phyloP scores from a whole-genome alignment of 2,329 filamentous ascomycete species.

The Chrysoporthe austroafricana region DNA sequence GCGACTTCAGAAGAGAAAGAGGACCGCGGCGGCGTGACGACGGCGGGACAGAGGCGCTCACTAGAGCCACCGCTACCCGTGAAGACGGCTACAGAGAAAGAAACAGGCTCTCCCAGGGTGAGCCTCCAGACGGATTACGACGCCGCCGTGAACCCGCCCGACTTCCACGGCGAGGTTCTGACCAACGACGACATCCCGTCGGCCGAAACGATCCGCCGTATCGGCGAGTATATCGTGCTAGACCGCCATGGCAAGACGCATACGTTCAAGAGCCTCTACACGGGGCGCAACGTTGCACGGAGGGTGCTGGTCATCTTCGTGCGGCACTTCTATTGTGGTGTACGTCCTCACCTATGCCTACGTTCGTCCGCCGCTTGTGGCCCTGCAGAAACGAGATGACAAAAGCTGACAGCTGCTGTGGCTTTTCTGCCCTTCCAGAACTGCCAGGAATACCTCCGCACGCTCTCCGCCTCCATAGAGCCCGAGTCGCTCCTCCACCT shows the following conservation, averaged over 20 bases:
- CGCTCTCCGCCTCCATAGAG: constrained; percentile 62
- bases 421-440: constrained; percentile 50
- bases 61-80: constrained; percentile 12
- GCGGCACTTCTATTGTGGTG: constrained; percentile 80
- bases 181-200: constrained; percentile 61
- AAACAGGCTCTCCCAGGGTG: constrained; percentile 15
- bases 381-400: neutral
- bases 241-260: constrained; percentile 63
- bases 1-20: neutral
- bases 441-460: constrained; percentile 75
- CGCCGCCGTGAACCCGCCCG: constrained; percentile 38
- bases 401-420: neutral
- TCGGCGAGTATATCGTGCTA: constrained; percentile 61
- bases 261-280: constrained; percentile 67
- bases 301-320: constrained; percentile 74
- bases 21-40: neutral
- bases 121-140: constrained; percentile 24
- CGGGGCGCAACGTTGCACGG: constrained; percentile 54
- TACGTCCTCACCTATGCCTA: constrained; percentile 47
- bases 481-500: constrained; percentile 53
- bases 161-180: constrained; percentile 60
- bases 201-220: constrained; percentile 50
- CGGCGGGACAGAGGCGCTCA: neutral
- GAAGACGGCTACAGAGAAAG: constrained; percentile 15
- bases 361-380: neutral